These are phyloP conservation scores for Vanrija sp. DNA, from an alignment of 1,284 basidiomycete species.

Conservation along the genomic window DNA sequence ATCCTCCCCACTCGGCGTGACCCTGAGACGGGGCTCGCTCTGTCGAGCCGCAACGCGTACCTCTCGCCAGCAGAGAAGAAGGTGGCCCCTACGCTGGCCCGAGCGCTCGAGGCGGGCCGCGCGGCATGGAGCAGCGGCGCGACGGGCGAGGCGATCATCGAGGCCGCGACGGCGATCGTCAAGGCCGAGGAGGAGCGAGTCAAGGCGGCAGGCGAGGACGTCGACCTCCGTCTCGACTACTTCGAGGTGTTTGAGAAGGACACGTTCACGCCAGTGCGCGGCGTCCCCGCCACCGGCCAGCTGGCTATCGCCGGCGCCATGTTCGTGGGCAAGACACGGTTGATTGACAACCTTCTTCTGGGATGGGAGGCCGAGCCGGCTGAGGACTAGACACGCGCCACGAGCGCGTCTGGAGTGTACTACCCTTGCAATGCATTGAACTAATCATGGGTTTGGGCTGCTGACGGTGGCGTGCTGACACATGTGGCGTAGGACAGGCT, in stretches of 20 bases:
- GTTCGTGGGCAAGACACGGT: conserved; percentile 77
- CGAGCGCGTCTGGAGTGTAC: neutral
- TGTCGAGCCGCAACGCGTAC: conserved; percentile 89
- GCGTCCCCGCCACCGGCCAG: conserved; percentile 44
- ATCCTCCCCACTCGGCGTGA: conserved; percentile 79
- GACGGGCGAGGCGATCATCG: conserved; percentile 58
- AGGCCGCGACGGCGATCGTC: conserved; percentile 45
- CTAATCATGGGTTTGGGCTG: neutral
- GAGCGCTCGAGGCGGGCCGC: conserved; percentile 62
- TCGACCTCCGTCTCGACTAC: conserved; percentile 72
- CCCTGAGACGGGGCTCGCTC: conserved; percentile 63
- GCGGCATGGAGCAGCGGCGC: conserved; percentile 55
- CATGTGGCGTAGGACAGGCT: no score
- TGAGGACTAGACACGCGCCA: neutral
- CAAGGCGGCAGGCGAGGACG: conserved; percentile 48
- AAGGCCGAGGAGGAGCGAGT: conserved; percentile 44
- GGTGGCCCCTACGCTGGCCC: conserved; percentile 68
- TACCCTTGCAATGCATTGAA: conserved; percentile 3
- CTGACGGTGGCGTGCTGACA: neutral
- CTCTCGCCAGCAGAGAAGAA: conserved; percentile 63
- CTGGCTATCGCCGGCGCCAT: conserved; percentile 84
- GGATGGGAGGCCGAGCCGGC: conserved; percentile 52
- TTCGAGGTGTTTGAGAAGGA: conserved; percentile 80
- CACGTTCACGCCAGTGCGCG: conserved; percentile 56
- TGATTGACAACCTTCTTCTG: conserved; percentile 90